Base-by-base conservation (phyloP, 1,284 basidiomycete genomes). In the Cryptococcus sp. region DNA sequence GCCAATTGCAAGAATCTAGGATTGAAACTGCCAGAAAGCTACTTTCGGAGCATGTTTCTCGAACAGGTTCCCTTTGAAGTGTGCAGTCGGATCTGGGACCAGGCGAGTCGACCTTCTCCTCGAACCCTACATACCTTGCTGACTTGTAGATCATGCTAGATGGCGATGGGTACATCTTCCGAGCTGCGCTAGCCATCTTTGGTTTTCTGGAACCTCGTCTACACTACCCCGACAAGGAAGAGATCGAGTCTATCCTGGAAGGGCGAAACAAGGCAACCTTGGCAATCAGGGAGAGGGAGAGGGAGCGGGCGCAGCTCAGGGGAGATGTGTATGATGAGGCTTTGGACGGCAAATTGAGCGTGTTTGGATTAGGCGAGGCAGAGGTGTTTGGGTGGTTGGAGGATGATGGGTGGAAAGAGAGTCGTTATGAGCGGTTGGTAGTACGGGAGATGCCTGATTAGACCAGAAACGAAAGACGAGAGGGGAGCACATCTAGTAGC, bases 1-100 rank as follows among this genome's bases (percentile, higher is more conserved):
- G 92, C 92, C 73, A 94, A 94, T 74, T 93, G 93, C 75, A 92
- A 93, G 68, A 87, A 91, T 63, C 85, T 70, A 0, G 67, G 69
- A 5, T 43, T 71, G 21, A 56, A 55, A 34, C 48, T 74, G 12
- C 72, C 69, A 1, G 62, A 70, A 39, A 67, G 68, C 6, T 95
- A 90, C 86, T 71, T 97, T 39, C 71, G 86, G 40, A 83, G 89
- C 0, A 71, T 93, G 18, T 91, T 93, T 68, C 75, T 93, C 22
- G 82, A 92, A 60, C 88, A 93, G 63, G 76, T 94, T 10, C 87
- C 87, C 1, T 88, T 93, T 63, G 88, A 91, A 60, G 84, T 86
- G 2, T 89, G 84, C 53, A 86, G 87, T 32, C 79, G 89, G 42
- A 73, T 93, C 56, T 94, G 90, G 90, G 90, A 94, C 52, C 71